Percentiles rank a stretch among this genome's conserved stretches.
phyloP scores from a whole-genome alignment of 306 rosid genomes.

The Medicago arabica region DNA sequence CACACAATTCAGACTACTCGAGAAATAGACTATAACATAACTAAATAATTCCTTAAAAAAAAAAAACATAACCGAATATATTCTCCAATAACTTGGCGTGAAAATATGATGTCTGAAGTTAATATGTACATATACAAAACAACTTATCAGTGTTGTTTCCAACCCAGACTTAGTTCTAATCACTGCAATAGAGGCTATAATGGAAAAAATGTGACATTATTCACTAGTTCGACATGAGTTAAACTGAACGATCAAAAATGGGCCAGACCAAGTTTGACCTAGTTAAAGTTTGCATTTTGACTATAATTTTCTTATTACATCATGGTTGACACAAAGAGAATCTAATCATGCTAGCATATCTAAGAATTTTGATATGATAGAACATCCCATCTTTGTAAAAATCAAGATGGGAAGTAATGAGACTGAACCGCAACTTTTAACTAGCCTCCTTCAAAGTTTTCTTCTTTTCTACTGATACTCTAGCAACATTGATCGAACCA shows the following conservation, averaged over 20 bases:
- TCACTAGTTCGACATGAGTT: slow-evolving; percentile 12
- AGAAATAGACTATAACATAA: background rate
- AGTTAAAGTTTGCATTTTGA: slow-evolving; percentile 5
- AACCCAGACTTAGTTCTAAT: background rate
- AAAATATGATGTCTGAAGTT: background rate
- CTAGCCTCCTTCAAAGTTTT: slow-evolving; percentile 53
- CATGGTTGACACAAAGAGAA: slow-evolving; percentile 19
- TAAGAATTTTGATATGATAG: slow-evolving; percentile 34
- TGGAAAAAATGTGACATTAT: too few relatives aligned
- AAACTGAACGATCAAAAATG: slow-evolving; percentile 1
- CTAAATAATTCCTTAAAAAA: background rate
- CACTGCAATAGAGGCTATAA: too few relatives aligned
- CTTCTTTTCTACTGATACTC: slow-evolving; percentile 57
- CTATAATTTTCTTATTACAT: background rate
- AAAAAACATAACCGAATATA: background rate
- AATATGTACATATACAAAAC: background rate
- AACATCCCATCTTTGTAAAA: slow-evolving; percentile 43
- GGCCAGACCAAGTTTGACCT: slow-evolving; percentile 12
- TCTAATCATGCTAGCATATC: slow-evolving; percentile 9
- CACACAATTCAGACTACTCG: slow-evolving; percentile 9
- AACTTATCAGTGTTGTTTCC: background rate
- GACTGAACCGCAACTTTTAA: slow-evolving; percentile 39
- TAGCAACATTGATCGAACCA: slow-evolving; percentile 48
- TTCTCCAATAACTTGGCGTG: background rate
- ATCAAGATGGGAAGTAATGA: slow-evolving; percentile 36